phyloP scores from a whole-genome alignment of 23 red algal species.

The Gracilaria domingensis region DNA sequence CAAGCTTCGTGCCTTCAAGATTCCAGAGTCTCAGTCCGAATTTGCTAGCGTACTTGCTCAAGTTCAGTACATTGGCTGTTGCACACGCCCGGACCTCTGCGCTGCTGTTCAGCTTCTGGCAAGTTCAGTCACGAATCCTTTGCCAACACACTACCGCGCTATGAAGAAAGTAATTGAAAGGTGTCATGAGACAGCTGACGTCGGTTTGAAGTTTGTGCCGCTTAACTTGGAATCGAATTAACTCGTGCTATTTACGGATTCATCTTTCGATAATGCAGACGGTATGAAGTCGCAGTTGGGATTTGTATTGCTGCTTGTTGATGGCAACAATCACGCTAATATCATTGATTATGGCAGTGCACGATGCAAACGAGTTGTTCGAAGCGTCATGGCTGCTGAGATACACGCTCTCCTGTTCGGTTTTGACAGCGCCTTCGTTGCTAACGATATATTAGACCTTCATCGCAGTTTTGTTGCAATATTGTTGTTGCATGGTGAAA shows the following conservation, averaged over 20 bases:
- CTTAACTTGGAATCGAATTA: background rate
- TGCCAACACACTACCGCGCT: background rate
- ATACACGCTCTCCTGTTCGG: slow-evolving; percentile 26
- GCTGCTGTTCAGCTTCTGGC: slow-evolving; percentile 40
- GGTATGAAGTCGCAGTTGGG: background rate
- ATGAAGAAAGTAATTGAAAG: background rate
- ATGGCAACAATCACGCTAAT: background rate
- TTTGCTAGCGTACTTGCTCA: background rate
- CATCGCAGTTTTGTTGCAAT: no score
- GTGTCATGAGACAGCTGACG: background rate
- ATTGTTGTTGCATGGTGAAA: no score
- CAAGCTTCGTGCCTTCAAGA: background rate
- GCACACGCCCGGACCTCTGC: slow-evolving; percentile 15
- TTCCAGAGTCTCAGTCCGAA: no score
- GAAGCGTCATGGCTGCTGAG: slow-evolving; percentile 58
- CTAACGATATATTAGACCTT: no score
- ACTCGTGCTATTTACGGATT: slow-evolving; percentile 1
- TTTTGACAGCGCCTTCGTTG: slow-evolving; percentile 66
- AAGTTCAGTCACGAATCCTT: background rate
- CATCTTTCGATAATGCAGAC: slow-evolving; percentile 15
- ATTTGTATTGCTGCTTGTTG: slow-evolving; percentile 7
- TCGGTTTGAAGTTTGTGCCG: background rate
- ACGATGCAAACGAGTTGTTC: slow-evolving; percentile 22
- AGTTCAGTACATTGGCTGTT: slow-evolving; percentile 35
- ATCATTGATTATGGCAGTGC: slow-evolving; percentile 40